Base-by-base conservation (phyloP, 805 yeast species). In the Priceomyces melissophilus region DNA sequence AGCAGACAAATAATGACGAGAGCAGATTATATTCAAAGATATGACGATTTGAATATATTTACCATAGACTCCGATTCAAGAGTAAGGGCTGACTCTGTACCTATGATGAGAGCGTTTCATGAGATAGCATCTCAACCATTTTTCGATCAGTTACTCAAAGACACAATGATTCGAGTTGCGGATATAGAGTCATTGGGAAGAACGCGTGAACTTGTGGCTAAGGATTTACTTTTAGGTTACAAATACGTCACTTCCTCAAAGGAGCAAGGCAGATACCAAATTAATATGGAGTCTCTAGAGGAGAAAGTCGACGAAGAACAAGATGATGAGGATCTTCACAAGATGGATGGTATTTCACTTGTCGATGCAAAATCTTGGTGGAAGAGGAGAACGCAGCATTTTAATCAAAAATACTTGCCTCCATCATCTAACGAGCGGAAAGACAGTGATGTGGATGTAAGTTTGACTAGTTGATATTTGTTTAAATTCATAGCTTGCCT, bases 51-150 rank as follows among this genome's bases (percentile, higher is more conserved):
- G 48, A 87, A 87, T 57, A 77, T 87, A 20, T 87, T 87, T 60
- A 84, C 95, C 2, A 79, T 87, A 40, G 93, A 87, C 60, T 78
- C 87, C 0, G 74, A 77, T 42, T 79, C 87, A 0, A 67, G 76
- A 39, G 95, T 87, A 2, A 67, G 84, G 28, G 91, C 95, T 0
- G 95, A 87, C 57, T 80, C 87, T 7, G 84, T 84, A 2, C 90
- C 91, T 1, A 86, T 87, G 95, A 84, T 87, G 95, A 74, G 90
- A 49, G 95, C 91, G 4, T 87, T 87, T 57, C 78, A 84, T 44
- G 95, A 87, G 55, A 83, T 87, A 38, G 82, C 82, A 2, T 65
- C 77, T 2, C 81, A 78, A 60, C 84, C 87, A 1, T 85, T 83
- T 7, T 87, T 87, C 48, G 81, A 83, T 34, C 75, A 80, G 42